Conservation (phyloP, 225 moss, liverwort and hornwort genomes). For the Pseudisothecium myosuroides region DNA sequence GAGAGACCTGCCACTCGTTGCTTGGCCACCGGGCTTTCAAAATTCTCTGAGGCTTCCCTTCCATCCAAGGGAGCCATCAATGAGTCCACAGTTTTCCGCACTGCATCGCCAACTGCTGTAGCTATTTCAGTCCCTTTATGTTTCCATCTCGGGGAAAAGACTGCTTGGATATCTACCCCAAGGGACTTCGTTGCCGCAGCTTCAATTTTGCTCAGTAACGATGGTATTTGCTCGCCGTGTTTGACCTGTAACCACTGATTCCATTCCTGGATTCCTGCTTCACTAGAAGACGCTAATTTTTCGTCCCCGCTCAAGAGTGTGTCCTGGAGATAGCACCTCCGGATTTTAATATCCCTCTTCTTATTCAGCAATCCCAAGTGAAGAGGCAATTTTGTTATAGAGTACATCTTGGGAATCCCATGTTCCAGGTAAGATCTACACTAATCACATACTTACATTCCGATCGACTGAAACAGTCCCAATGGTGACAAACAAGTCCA, state of each 20-base stretch:
- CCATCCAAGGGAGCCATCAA: constrained; percentile 58
- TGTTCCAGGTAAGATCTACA: not conserved
- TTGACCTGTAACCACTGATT: constrained; percentile 30
- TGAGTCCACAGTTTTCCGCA: constrained; percentile 44
- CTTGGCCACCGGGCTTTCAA: constrained; percentile 27
- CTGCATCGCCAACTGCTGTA: constrained; percentile 33
- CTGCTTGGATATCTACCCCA: constrained; percentile 1
- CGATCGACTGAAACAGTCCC: not conserved
- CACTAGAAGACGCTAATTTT: not conserved
- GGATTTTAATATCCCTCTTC: not conserved
- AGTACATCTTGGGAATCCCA: not conserved
- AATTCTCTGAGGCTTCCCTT: constrained; percentile 27
- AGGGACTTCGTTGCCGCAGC: constrained; percentile 9
- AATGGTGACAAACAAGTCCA: not conserved
- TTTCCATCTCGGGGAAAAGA: constrained; percentile 35
- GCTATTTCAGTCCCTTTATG: constrained; percentile 32
- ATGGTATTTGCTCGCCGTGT: constrained; percentile 6
- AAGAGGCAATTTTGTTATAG: not conserved
- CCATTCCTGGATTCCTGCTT: constrained; percentile 24
- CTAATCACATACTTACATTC: not conserved
- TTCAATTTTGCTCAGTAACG: constrained; percentile 32
- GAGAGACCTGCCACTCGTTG: constrained; percentile 30
- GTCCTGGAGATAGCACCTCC: constrained; percentile 13
- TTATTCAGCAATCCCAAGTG: not conserved
- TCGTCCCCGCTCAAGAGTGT: not conserved